A percentile compares a stretch with the other conserved stretches of the same genome.
These are phyloP conservation scores for Dactylonectria macrodidyma DNA, from an alignment of 2,329 filamentous ascomycete genomes.

Conservation along the genomic window DNA sequence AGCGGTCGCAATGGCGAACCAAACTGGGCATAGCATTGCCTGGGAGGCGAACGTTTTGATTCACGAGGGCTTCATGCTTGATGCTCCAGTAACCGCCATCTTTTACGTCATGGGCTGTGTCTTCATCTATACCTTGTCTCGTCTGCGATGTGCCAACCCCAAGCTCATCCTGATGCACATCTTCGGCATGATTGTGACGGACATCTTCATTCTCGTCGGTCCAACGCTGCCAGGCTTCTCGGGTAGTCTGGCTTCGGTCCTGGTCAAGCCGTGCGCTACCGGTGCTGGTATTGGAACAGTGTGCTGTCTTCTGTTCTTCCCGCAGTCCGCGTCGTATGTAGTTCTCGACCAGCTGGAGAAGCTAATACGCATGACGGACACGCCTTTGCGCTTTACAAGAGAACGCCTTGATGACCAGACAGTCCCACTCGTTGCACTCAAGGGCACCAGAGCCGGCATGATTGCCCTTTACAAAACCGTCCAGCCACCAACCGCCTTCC, in stretches of 20 bases:
- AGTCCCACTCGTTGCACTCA: no score
- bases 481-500: no score
- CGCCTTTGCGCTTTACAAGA: no score
- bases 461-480: no score
- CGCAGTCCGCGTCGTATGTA: conserved; percentile 62
- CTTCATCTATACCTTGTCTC: conserved; percentile 44
- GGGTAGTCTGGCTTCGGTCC: conserved; percentile 49
- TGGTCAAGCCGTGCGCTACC: conserved; percentile 56
- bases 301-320: conserved; percentile 63
- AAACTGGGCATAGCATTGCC: background rate
- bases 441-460: no score
- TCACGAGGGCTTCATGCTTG: conserved; percentile 36
- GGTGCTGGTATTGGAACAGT: conserved; percentile 61
- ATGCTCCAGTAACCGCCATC: conserved; percentile 16
- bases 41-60: conserved; percentile 27
- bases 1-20: background rate
- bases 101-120: background rate
- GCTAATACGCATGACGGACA: no score
- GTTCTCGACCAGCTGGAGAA: conserved; percentile 48
- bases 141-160: conserved; percentile 60
- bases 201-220: conserved; percentile 60
- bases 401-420: no score
- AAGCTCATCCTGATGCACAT: conserved; percentile 62
- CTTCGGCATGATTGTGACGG: conserved; percentile 62
- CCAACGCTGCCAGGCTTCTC: conserved; percentile 59